Evolutionary conservation across 305 asterid species (phyloP), one percentile per base, ranked within the genome.

Genomic region (Solanum hybrid): DNA sequence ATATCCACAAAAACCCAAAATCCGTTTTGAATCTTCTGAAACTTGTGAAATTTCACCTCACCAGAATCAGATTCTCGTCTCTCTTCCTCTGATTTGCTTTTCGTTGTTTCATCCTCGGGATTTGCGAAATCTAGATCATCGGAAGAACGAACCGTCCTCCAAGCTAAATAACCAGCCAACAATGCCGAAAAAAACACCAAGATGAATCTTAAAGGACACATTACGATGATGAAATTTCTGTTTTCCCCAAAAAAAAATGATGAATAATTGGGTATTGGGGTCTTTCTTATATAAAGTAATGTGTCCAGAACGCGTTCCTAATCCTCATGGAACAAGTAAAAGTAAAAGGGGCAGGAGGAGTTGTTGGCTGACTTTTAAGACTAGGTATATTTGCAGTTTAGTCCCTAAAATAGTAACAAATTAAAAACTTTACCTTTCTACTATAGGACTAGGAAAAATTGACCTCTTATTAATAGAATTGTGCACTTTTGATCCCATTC

Each of bases 181-280:
- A 88, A 85, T 1, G 96, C 96, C 11, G 96, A 94, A 80, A 94
- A 91, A 80, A 95, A 93, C 88, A 93, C 93, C 92, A 93, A 36
- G 10, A 95, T 71, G 92, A 95, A 90, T 76, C 97, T 91, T 80
- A 94, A 29, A 72, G 97, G 96, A 88, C 96, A 95, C 96, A 94
- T 94, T 26, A 60, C 22, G 78, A 27, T 34, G 40, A 38, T 72
- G 69, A 38, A 71, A 24, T 71, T 14, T 36, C 32, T 10, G 42
- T 36, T 34, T 86, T 72, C n/a, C 34, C 36, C 24, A 1, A 60
- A 60, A 60, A 17, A 60, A 6, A 6, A 1, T 60, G 71, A 60
- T 60, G 2, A 60, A 60, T 60, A 60, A 1, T 69, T 69, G 76
- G 32, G 17, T 2, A 10, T 69, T 69, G 76, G 76, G 29, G n/a